Percentiles rank a stretch among this genome's conserved stretches.
Evolutionary conservation across 257 asterid genomes (phyloP).

Genomic region (Solanum infundibuliforme): DNA sequence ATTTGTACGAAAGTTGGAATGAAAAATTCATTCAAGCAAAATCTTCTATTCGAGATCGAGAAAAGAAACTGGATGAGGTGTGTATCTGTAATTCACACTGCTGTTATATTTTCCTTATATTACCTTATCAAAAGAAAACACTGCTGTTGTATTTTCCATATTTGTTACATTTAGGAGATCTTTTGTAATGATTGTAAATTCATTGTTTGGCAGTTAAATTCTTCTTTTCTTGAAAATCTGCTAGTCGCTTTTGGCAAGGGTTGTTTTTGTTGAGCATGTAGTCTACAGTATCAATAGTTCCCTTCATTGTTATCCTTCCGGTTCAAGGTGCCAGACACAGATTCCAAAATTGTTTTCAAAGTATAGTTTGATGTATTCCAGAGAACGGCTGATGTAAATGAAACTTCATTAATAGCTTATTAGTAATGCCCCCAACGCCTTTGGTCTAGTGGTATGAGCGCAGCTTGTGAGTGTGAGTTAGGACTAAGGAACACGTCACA

Average conservation of each 20-base stretch:
- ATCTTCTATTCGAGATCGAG: slow-evolving; percentile 92
- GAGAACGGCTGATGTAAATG: background rate
- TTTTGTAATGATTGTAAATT: background rate
- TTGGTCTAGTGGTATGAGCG: background rate
- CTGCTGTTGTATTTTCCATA: background rate
- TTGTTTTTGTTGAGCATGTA: background rate
- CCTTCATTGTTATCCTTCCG: background rate
- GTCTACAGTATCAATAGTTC: background rate
- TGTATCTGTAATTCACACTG: background rate
- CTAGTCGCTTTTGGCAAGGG: background rate
- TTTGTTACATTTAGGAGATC: background rate
- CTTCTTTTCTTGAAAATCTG: background rate
- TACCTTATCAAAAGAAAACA: background rate
- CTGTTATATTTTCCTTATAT: background rate
- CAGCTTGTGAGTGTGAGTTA: background rate
- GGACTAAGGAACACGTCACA: background rate
- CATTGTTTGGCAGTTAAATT: background rate
- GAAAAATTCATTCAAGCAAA: slow-evolving; percentile 95
- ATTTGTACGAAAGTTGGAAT: slow-evolving; percentile 81
- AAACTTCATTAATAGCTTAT: background rate
- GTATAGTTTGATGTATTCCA: background rate
- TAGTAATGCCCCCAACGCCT: background rate
- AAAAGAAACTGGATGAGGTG: slow-evolving; percentile 97
- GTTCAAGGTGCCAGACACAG: background rate
- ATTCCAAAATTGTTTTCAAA: background rate